Evolutionary conservation across 768 basidiomycete species (phyloP), one percentile per base, ranked within the genome.

Genomic region (Gloeostereum incarnatum): DNA sequence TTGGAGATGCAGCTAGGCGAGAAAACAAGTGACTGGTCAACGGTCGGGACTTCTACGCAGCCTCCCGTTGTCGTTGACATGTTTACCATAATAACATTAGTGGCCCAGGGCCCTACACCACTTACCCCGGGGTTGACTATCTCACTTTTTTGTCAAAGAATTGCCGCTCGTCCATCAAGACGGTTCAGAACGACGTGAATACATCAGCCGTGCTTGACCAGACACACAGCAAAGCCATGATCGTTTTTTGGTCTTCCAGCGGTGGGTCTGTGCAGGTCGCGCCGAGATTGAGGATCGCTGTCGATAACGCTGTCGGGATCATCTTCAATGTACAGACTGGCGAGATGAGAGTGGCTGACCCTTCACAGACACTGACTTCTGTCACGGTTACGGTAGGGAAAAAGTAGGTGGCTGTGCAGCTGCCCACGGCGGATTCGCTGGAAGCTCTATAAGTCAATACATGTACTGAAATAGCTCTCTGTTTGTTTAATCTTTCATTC

Each of bases 41-140:
- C 54, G 5, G 74, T 81, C 41, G 80, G 81, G 19, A 80, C 71
- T 1, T 83, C 81, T 10, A 65, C 68, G 1, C 65, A 70, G 41
- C 77, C 79, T 13, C 64, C 72, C 4, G 52, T 56, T 13, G 71
- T 66, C 1, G 72, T 79, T 21, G 69, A 78, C 43, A 57, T 86
- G n/a, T 84, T 82, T 59, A 60, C 40, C 64, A 73, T 46, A 48
- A 48, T 9, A 44, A 59, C 18, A 41, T 32, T 20, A n/a, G 10
- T 17, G 18, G 8, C n/a, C 60, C 72, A 1, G 42, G 73, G 23
- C 59, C 70, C 2, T 84, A 86, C 52, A 66, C 68, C 32, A 61
- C 62, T 27, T 77, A 68, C 49, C 82, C 81, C 5, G 78, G 69
- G 4, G 60, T 62, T 14, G 58, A 58, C 6, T 21, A 13, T 49